Evolutionary conservation across 495 filamentous ascomycete genomes (phyloP).

Genomic region (Penicillium goetzii): DNA sequence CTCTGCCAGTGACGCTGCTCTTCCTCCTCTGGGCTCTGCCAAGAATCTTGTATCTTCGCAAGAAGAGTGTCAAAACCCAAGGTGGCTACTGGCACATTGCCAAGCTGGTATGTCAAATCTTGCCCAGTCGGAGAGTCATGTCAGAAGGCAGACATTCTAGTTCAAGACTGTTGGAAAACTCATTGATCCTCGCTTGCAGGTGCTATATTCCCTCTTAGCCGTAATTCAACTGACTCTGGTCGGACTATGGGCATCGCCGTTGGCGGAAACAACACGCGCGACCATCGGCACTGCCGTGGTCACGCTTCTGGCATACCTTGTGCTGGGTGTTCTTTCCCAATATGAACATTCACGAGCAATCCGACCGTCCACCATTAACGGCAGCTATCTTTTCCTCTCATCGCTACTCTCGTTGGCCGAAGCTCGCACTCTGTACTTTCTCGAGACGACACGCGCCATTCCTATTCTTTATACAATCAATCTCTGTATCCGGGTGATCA

Average conservation of each 20-base stretch:
- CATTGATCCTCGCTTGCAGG: constrained; percentile 22
- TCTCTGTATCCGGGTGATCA: constrained; percentile 22
- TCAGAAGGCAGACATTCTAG: background rate
- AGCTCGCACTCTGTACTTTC: constrained; percentile 41
- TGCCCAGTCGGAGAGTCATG: too few species aligned
- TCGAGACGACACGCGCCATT: constrained; percentile 19
- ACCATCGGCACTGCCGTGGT: constrained; percentile 31
- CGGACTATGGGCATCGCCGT: constrained; percentile 40
- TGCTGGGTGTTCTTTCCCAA: constrained; percentile 32
- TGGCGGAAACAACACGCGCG: constrained; percentile 14
- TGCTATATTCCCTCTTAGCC: constrained; percentile 36
- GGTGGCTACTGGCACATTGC: constrained; percentile 24
- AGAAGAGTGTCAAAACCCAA: constrained; percentile 39
- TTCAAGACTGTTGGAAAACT: constrained; percentile 1
- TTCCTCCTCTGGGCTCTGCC: constrained; percentile 40
- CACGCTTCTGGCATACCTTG: constrained; percentile 31
- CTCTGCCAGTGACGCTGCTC: constrained; percentile 45
- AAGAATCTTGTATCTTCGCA: constrained; percentile 38
- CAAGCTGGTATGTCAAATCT: constrained; percentile 39
- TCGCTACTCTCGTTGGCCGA: constrained; percentile 44
- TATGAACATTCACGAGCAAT: constrained; percentile 43
- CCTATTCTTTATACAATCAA: constrained; percentile 45
- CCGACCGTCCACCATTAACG: constrained; percentile 41
- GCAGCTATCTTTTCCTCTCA: constrained; percentile 42
- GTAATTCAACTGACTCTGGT: constrained; percentile 41